Percentiles rank a stretch among this genome's conserved stretches.
These are phyloP conservation scores for Symbiodinium pilosum DNA, from an alignment of 73 alveolate species.

Conservation along the genomic window DNA sequence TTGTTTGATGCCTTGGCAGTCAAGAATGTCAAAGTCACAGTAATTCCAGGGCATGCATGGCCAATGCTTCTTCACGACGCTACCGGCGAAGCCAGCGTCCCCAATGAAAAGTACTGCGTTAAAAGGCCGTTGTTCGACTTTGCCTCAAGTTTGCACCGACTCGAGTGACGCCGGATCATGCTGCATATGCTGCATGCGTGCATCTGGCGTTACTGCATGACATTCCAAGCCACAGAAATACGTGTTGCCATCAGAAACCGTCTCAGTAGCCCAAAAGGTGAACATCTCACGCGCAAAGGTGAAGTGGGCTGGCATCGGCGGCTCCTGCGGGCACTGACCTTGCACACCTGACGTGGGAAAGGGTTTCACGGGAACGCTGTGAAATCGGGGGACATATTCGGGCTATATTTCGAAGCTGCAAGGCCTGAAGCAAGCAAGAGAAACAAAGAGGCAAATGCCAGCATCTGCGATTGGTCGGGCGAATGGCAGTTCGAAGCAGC, in stretches of 20 bases:
- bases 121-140: not conserved
- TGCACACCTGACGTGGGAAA: no score
- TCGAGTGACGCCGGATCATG: no score
- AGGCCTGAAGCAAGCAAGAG: no score
- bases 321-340: not conserved
- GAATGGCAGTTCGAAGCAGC: no score
- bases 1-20: not conserved
- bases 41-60: not conserved
- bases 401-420: no score
- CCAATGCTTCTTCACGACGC: not conserved
- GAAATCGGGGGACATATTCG: no score
- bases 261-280: conserved; percentile 1
- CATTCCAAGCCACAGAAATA: not conserved
- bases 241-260: not conserved
- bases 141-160: not conserved
- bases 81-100: not conserved
- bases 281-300: not conserved
- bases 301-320: not conserved
- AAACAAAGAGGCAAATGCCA: no score
- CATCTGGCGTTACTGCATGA: no score
- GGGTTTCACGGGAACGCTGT: no score
- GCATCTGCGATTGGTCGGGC: no score
- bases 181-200: no score
- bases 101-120: not conserved
- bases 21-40: not conserved